These are phyloP conservation scores for Ramaria sp. DNA, from an alignment of 768 basidiomycete genomes.

Conservation along the genomic window DNA sequence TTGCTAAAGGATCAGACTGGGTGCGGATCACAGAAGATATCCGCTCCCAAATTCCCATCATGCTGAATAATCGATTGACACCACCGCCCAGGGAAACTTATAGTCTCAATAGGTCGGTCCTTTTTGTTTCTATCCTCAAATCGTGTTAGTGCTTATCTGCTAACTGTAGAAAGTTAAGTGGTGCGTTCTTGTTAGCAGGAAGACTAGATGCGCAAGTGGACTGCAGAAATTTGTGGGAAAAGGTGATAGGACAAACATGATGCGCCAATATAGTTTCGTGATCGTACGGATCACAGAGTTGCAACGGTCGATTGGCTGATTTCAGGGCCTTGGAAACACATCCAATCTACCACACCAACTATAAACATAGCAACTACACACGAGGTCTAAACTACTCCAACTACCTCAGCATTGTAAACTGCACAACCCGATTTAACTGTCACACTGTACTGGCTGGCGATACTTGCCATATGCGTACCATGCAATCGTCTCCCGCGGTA, in stretches of 20 bases:
- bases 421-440: too few relatives aligned
- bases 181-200: slow-evolving; percentile 70
- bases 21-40: slow-evolving; percentile 67
- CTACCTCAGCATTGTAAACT: too few relatives aligned
- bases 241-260: slow-evolving; percentile 32
- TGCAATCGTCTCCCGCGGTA: slow-evolving; percentile 81
- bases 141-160: neutral
- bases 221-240: slow-evolving; percentile 68
- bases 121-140: neutral
- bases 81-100: slow-evolving; percentile 94
- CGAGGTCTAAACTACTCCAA: too few relatives aligned
- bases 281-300: too few relatives aligned
- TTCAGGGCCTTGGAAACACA: too few relatives aligned
- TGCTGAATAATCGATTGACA: slow-evolving; percentile 80
- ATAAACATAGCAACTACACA: too few relatives aligned
- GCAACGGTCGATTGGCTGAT: too few relatives aligned
- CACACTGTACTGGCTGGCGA: neutral
- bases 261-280: too few relatives aligned
- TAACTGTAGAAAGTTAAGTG: slow-evolving; percentile 59
- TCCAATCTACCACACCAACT: too few relatives aligned
- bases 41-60: slow-evolving; percentile 73
- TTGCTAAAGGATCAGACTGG: slow-evolving; percentile 58
- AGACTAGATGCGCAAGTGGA: slow-evolving; percentile 66
- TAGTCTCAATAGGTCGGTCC: slow-evolving; percentile 70
- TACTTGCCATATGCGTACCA: slow-evolving; percentile 69